Evolutionary conservation across 2,329 filamentous ascomycete species (phyloP).

Genomic region (Alternaria consortialis): DNA sequence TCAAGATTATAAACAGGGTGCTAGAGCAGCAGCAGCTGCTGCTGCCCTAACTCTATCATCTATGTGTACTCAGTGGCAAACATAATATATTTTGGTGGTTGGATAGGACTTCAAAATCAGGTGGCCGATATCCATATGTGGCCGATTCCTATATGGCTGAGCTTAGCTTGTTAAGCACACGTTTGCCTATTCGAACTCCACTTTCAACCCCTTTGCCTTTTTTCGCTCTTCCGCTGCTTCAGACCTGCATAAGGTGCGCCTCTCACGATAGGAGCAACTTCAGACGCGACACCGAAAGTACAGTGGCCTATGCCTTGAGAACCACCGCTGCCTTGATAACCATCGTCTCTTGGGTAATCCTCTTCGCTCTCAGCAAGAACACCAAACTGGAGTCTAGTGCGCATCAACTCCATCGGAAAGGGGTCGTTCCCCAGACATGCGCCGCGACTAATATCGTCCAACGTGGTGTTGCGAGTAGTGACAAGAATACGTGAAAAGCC

Average conservation of each 20-base stretch:
- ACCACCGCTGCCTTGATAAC: conserved; percentile 25
- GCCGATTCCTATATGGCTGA: too few species aligned
- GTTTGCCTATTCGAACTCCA: background rate
- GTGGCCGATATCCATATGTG: too few species aligned
- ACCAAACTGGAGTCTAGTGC: conserved; percentile 50
- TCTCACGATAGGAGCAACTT: conserved; percentile 32
- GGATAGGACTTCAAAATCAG: too few species aligned
- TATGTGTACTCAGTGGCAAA: too few species aligned
- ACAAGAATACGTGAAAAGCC: conserved; percentile 49
- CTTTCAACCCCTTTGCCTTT: background rate
- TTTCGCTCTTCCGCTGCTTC: background rate
- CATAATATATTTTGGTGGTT: too few species aligned
- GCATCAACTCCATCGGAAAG: conserved; percentile 50
- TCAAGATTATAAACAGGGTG: too few species aligned
- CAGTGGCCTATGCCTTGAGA: conserved; percentile 36
- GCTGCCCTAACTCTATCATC: too few species aligned
- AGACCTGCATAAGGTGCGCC: conserved; percentile 37
- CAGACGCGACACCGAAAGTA: conserved; percentile 43
- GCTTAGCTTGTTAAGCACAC: background rate
- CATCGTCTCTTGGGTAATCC: conserved; percentile 33
- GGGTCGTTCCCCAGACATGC: conserved; percentile 53
- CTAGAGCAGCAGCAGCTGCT: too few species aligned
- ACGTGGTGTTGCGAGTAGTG: conserved; percentile 46
- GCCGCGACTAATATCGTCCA: conserved; percentile 52
- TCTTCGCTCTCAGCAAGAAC: conserved; percentile 44